These are phyloP conservation scores for Musa balbisiana DNA, from an alignment of 202 grass and related monocot species.

Conservation along the genomic window DNA sequence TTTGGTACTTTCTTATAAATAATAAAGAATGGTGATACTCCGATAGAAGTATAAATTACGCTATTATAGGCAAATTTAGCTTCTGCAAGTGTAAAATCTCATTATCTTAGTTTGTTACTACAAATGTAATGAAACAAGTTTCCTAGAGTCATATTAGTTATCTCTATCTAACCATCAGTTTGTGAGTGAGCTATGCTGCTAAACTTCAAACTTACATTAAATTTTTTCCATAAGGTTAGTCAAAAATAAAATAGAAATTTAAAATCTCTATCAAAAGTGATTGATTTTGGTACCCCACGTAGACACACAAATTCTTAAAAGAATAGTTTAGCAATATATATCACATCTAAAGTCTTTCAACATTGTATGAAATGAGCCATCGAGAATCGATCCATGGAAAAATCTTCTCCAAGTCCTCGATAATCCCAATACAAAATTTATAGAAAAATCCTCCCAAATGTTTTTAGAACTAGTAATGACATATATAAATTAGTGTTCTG, in stretches of 20 bases:
- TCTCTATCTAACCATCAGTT: not conserved
- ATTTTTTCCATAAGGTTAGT: not conserved
- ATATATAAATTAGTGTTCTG: not conserved
- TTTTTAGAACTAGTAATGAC: not conserved
- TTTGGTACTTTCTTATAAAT: not conserved
- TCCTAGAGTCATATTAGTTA: not conserved
- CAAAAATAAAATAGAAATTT: not conserved
- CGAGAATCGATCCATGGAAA: not conserved
- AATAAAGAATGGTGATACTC: not conserved
- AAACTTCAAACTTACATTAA: not conserved
- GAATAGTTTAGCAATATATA: not conserved
- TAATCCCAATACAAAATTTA: not conserved
- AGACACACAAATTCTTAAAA: not conserved
- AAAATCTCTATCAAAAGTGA: not conserved
- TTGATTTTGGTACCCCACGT: not conserved
- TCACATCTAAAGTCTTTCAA: not conserved
- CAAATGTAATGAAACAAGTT: not conserved
- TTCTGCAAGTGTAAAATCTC: not conserved
- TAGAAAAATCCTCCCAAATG: not conserved
- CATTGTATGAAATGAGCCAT: not conserved
- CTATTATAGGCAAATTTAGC: conserved; percentile 6
- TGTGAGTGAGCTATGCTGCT: not conserved
- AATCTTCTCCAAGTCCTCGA: not conserved
- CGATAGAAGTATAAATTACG: not conserved
- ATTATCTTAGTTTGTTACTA: not conserved